Evolutionary conservation across 192 early-diverging fungal genomes (phyloP), one percentile per base, ranked within the genome.

Genomic region (Chytriomyces sp.): DNA sequence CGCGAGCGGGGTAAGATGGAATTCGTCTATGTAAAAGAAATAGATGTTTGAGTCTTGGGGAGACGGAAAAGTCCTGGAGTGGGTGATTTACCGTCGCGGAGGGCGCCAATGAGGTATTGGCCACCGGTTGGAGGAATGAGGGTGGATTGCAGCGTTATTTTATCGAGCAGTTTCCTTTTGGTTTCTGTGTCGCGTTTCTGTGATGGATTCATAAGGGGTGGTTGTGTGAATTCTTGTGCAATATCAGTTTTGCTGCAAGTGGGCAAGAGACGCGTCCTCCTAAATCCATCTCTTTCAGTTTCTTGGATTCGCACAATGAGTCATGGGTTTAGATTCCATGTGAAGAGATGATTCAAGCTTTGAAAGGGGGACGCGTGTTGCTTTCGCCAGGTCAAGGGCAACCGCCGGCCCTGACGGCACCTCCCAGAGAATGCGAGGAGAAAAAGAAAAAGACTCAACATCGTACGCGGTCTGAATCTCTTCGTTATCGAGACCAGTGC

Each of bases 1-100:
- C 8, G 77, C 64, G 36, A 99, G 76, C 2, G 91, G 90, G 4
- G 93, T 93, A 62, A 99, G 64, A 72, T 99, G 96, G 64, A 99
- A 80, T 61, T 91, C 93, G 33, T 85, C 92, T 92, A 65, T 54
- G 56, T 10, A 60, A 14, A 56, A 44, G 39, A 53, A 52, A 4
- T 10, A 39, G 38, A 14, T 31, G 65, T 59, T 65, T 49, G 30
- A 38, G 56, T 52, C 36, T 10, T 59, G 39, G 59, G 72, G 52
- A n/a, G 5, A 19, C 67, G 2, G 19, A 26, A 78, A n/a, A 28
- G 30, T 68, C 37, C 19, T 3, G 36, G 12, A 1, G 28, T 33
- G 19, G 26, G 49, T 63, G 44, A 72, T 69, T 74, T 80, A 88
- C 93, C 89, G 52, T 92, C 80, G 54, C 84, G 82, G 3, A 96